phyloP scores from a whole-genome alignment of 208 protist species.

The Leishmania mexicana region DNA sequence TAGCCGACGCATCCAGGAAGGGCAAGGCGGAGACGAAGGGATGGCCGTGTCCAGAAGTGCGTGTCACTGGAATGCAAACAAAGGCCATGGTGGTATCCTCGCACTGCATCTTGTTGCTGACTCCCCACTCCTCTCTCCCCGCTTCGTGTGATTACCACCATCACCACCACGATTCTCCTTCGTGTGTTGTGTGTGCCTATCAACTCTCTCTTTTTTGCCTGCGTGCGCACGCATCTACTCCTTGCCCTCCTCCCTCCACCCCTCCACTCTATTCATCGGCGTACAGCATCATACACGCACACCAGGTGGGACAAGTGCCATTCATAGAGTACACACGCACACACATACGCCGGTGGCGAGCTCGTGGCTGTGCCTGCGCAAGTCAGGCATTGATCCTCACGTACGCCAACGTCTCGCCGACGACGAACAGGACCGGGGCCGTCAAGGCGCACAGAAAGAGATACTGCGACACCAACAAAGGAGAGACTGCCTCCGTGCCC shows the following conservation, averaged over 20 bases:
- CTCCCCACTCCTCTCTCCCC: not conserved
- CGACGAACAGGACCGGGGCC: not conserved
- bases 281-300: not conserved
- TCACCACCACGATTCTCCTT: not conserved
- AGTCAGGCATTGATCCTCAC: not conserved
- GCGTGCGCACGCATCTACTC: not conserved
- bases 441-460: not conserved
- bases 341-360: not conserved
- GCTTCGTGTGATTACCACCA: not conserved
- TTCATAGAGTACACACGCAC: not conserved
- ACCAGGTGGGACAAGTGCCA: not conserved
- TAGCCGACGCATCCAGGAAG: not conserved
- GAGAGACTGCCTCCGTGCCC: not conserved
- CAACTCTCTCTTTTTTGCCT: not conserved
- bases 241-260: not conserved
- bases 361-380: not conserved
- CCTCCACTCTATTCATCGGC: not conserved
- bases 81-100: not conserved
- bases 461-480: not conserved
- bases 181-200: not conserved
- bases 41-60: not conserved
- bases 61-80: not conserved
- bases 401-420: not conserved
- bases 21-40: not conserved
- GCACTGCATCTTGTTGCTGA: not conserved